Percentiles rank a stretch among this genome's conserved stretches.
Conservation (phyloP, 1,284 basidiomycete genomes). For the Amylostereum areolatum region DNA sequence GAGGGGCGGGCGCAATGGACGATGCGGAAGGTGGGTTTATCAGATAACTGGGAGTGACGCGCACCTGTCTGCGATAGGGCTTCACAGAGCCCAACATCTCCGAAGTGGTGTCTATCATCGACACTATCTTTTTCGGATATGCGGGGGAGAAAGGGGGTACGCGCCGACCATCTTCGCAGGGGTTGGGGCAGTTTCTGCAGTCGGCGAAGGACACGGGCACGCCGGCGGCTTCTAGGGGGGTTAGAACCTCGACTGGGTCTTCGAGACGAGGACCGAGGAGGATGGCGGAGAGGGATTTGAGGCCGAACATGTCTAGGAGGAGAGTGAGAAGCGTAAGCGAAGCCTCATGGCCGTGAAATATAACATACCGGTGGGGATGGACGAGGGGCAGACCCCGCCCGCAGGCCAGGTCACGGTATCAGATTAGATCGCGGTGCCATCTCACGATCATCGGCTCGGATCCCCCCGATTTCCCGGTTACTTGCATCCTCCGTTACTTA, state of each 20-base stretch:
- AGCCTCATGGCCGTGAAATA: not conserved
- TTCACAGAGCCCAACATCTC: constrained; percentile 80
- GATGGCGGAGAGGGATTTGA: constrained; percentile 23
- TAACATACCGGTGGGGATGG: no score
- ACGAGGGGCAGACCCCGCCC: no score
- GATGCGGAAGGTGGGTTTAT: constrained; percentile 5
- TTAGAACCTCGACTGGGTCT: constrained; percentile 18
- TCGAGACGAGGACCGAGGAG: constrained; percentile 22
- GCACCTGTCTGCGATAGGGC: constrained; percentile 74
- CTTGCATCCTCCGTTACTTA: no score
- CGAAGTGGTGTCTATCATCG: constrained; percentile 68
- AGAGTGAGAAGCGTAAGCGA: not conserved
- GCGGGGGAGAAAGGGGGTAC: constrained; percentile 16
- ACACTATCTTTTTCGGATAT: constrained; percentile 55
- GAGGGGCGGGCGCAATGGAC: not conserved
- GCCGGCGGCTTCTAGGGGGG: constrained; percentile 34
- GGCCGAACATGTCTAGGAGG: constrained; percentile 16
- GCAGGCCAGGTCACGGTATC: no score
- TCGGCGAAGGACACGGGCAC: constrained; percentile 67
- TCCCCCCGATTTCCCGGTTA: no score
- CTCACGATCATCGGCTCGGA: no score
- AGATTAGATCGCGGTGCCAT: no score
- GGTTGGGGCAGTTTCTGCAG: constrained; percentile 73
- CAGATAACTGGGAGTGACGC: constrained; percentile 16
- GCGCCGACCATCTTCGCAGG: constrained; percentile 62